Percentiles rank a stretch among this genome's conserved stretches.
Evolutionary conservation across 2,329 filamentous ascomycete species (phyloP).

Genomic region (Curvularia verruculosa): DNA sequence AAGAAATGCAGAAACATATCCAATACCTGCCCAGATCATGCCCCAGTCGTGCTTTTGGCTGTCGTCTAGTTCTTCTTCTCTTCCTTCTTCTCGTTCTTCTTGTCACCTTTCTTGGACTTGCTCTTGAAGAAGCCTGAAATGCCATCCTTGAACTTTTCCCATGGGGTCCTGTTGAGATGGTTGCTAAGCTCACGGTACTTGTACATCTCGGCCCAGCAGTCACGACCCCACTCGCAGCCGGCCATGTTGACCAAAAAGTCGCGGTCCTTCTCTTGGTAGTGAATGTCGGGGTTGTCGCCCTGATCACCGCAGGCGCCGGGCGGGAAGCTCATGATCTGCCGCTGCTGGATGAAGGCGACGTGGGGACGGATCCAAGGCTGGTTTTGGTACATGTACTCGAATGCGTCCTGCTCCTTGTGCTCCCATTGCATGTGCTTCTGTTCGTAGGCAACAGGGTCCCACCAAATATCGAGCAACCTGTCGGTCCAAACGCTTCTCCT

Average conservation of each 20-base stretch:
- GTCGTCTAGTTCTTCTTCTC: slow-evolving; percentile 22
- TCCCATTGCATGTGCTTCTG: slow-evolving; percentile 99
- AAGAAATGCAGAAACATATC: slow-evolving; percentile 15
- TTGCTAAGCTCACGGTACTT: slow-evolving; percentile 91
- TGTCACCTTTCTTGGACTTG: slow-evolving; percentile 36
- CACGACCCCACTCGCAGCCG: slow-evolving; percentile 93
- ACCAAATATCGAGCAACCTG: slow-evolving; percentile 92
- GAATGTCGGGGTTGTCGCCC: slow-evolving; percentile 74
- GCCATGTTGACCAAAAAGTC: slow-evolving; percentile 99
- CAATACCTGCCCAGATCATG: slow-evolving; percentile 2
- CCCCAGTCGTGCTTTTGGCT: background rate
- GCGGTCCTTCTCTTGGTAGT: slow-evolving; percentile 83
- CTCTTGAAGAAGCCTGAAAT: slow-evolving; percentile 49
- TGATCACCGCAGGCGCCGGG: slow-evolving; percentile 84
- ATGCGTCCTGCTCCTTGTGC: slow-evolving; percentile 95
- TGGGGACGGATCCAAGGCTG: slow-evolving; percentile 93
- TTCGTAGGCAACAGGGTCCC: slow-evolving; percentile 97
- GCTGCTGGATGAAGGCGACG: slow-evolving; percentile 86
- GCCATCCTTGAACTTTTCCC: slow-evolving; percentile 69
- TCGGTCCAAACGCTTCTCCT: slow-evolving; percentile 87
- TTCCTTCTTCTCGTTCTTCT: slow-evolving; percentile 15
- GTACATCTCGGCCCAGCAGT: slow-evolving; percentile 99
- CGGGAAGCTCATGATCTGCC: slow-evolving; percentile 93
- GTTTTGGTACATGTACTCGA: slow-evolving; percentile 88
- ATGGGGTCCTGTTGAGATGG: slow-evolving; percentile 80